Base-by-base conservation (phyloP, 345 rosid genomes). In the Sisymbrium altissimum region DNA sequence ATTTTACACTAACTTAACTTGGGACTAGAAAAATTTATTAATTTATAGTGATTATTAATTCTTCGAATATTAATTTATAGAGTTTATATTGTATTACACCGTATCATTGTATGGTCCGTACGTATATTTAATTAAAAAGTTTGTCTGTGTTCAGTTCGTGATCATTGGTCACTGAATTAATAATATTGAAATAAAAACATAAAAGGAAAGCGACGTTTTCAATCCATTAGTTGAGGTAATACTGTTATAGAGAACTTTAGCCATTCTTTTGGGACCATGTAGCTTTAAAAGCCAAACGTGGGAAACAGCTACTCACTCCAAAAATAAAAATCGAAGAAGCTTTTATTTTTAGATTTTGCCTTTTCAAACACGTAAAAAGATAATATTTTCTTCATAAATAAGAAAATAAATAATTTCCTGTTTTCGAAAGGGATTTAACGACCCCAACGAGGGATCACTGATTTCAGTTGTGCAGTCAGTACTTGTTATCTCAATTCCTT, bases 241-340 rank as follows among this genome's bases (percentile, higher is more conserved):
- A 30, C 36, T 7, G 36, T 32, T 32, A 33, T 7, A 33, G 4
- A 9, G 45, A 58, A 35, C 13, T 58, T 69, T 32, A 56, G 19
- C 44, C 46, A 44, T 32, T 44, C 15, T 43, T 69, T 48, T 67
- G 61, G 59, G 70, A 66, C 35, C 70, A 52, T 36, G n/a, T n/a
- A 39, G 18, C 39, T n/a, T n/a, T 39, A 68, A 54, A 54, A 40
- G 40, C 4, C n/a, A 15, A 68, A 44, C 45, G 74, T 70, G 32
- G 52, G 57, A 59, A 58, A 46, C 58, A 35, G n/a, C 67, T 49
- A 60, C 75, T 25, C 49, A 48, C 40, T 38, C 48, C 46, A 15
- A 46, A 33, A 45, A 30, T 11, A 3, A 38, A 66, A 48, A 46
- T 10, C 10, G 17, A 58, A n/a, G 45, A 69, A 12, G 17, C 36